Evolutionary conservation across 192 early-diverging fungal species (phyloP), one percentile per base, ranked within the genome.

Genomic region (Gonapodya prolifera): DNA sequence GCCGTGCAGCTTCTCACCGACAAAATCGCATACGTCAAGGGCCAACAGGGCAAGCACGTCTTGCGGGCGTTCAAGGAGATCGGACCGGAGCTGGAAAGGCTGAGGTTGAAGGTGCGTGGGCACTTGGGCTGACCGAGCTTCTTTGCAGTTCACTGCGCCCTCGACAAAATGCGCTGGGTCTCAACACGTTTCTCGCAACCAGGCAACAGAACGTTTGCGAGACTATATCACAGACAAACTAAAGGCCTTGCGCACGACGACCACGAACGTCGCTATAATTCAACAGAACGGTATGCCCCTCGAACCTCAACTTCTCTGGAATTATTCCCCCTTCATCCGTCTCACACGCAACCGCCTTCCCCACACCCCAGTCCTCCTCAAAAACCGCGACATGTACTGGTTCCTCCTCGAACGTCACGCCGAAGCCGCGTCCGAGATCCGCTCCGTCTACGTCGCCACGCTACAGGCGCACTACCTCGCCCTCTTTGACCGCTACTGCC

Each of bases 201-300:
- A 92, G 90, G 92, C 94, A 17, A 86, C 92, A 1, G 89, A 90
- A 35, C 94, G 92, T 78, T 91, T 96, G 76, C 90, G 96, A 13
- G 93, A 95, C 45, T 98, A 94, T 77, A 85, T 98, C 70, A 80
- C 96, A 30, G 88, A 88, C 69, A 91, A 92, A 79, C 96, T 97
- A 78, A 93, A 95, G 74, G 87, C 89, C 1, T 86, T 99, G 70
- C 89, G 91, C 76, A 88, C 92, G 69, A 92, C 94, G 23, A 96
- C 92, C 82, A 94, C 97, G 75, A 99, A 98, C 78, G 90, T 98
- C 23, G 89, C 93, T 75, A 93, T 98, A 13, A 84, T 97, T 78
- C 97, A 99, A 83, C 92, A 94, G 81, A 96, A 91, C 1, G 86
- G 94, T 16, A n/a, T n/a, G n/a, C n/a, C n/a, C n/a, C n/a, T n/a